Evolutionary conservation across 768 basidiomycete genomes (phyloP).

Genomic region (Porpolomopsis calyptriformis): DNA sequence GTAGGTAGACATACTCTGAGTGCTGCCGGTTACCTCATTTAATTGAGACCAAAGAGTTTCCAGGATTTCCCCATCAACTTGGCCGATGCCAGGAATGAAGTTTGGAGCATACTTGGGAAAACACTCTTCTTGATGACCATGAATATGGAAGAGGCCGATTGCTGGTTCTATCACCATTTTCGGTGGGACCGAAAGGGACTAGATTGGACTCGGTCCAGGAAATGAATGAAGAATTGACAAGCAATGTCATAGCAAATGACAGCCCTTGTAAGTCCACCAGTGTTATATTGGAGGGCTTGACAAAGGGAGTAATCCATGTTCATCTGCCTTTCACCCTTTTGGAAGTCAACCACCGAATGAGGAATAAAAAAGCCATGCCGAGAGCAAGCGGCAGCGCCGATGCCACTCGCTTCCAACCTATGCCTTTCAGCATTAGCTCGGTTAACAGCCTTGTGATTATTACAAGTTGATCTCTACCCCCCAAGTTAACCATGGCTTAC

Average conservation of each 20-base stretch:
- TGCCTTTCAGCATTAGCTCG: not conserved
- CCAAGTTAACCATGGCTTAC: not conserved
- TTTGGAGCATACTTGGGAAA: constrained; percentile 19
- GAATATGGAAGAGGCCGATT: constrained; percentile 14
- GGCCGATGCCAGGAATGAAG: constrained; percentile 14
- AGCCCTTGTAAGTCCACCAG: not conserved
- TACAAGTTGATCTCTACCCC: not conserved
- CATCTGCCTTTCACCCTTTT: constrained; percentile 19
- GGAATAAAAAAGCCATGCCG: constrained; percentile 1
- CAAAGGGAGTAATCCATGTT: constrained; percentile 20
- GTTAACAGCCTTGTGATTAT: not conserved
- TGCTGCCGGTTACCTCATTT: constrained; percentile 18
- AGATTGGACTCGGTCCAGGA: constrained; percentile 10
- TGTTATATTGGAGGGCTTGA: constrained; percentile 11
- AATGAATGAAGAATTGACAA: constrained; percentile 18
- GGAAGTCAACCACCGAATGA: constrained; percentile 2
- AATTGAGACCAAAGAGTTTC: constrained; percentile 24
- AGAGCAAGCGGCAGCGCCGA: not conserved
- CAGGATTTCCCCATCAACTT: constrained; percentile 25
- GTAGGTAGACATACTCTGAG: constrained; percentile 24
- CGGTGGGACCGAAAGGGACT: constrained; percentile 2
- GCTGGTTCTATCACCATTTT: not conserved
- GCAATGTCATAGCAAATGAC: constrained; percentile 22
- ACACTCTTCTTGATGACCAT: constrained; percentile 12
- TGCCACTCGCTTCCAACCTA: not conserved